Percentiles rank a stretch among this genome's conserved stretches.
These are phyloP conservation scores for Fusarium vanettenii DNA, from an alignment of 2,329 filamentous ascomycete species.

Conservation along the genomic window DNA sequence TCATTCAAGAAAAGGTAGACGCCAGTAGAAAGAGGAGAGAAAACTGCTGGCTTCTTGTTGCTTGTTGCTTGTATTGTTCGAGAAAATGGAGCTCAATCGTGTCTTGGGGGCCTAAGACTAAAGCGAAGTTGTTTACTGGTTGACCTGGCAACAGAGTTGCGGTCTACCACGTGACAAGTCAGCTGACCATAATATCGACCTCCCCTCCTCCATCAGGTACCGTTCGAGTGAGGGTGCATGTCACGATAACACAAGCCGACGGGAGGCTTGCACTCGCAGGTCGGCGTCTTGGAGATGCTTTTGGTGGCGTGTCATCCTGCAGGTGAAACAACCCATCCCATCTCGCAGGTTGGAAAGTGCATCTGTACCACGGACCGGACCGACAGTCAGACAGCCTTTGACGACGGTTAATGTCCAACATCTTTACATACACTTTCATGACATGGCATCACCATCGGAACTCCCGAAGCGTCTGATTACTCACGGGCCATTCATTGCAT, in stretches of 20 bases:
- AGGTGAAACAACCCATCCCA: slow-evolving; percentile 5
- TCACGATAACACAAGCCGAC: neutral
- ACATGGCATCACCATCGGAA: neutral
- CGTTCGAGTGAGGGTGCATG: neutral
- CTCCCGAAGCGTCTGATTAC: neutral
- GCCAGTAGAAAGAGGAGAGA: neutral
- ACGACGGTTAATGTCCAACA: neutral
- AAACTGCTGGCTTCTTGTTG: slow-evolving; percentile 13
- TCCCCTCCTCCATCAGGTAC: neutral
- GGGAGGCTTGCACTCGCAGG: neutral
- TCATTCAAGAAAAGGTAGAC: slow-evolving; percentile 19
- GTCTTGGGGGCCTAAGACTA: slow-evolving; percentile 23
- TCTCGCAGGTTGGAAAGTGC: neutral
- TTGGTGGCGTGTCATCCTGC: neutral
- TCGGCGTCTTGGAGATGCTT: neutral
- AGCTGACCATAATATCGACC: neutral
- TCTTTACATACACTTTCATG: neutral
- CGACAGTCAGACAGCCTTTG: neutral
- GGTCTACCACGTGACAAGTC: slow-evolving; percentile 15
- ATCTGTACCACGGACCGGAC: neutral
- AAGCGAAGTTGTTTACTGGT: slow-evolving; percentile 29
- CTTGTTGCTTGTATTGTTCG: slow-evolving; percentile 29
- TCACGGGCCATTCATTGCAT: neutral
- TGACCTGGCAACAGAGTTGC: slow-evolving; percentile 31
- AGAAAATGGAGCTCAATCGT: slow-evolving; percentile 19